Percentiles rank a stretch among this genome's conserved stretches.
phyloP scores from a whole-genome alignment of 179 eudicot species.

The Spinacia oleracea region DNA sequence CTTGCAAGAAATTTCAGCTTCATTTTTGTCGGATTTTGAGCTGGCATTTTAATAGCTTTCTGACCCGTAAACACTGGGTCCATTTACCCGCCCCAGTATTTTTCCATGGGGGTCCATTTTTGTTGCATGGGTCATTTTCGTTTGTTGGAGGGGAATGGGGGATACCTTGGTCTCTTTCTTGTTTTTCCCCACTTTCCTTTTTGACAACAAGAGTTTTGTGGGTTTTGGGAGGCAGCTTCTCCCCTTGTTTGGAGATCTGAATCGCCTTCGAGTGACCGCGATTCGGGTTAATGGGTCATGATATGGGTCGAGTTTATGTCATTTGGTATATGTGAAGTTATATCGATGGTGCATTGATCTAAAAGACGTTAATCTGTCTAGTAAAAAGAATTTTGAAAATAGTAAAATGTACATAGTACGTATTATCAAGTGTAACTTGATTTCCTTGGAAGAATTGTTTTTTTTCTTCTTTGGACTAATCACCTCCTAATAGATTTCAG shows the following conservation, averaged over 20 bases:
- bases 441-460: too few species aligned
- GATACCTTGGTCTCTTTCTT: neutral
- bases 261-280: neutral
- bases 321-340: too few species aligned
- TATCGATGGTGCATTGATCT: too few species aligned
- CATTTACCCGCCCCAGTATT: conserved; percentile 18
- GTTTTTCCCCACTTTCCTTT: neutral
- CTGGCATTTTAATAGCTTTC: neutral
- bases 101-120: neutral
- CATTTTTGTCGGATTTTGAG: conserved; percentile 25
- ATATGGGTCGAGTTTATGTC: too few species aligned
- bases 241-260: neutral
- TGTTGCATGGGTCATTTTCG: neutral
- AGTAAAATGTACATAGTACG: too few species aligned
- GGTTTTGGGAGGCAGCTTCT: neutral
- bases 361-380: too few species aligned
- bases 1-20: neutral
- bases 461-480: too few species aligned
- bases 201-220: neutral
- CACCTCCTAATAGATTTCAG: too few species aligned
- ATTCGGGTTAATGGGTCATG: neutral
- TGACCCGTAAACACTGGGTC: conserved; percentile 25
- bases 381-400: too few species aligned
- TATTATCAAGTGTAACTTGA: neutral
- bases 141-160: neutral